Conservation (phyloP, 2,329 filamentous ascomycete species). For the Cytospora paraplurivora region DNA sequence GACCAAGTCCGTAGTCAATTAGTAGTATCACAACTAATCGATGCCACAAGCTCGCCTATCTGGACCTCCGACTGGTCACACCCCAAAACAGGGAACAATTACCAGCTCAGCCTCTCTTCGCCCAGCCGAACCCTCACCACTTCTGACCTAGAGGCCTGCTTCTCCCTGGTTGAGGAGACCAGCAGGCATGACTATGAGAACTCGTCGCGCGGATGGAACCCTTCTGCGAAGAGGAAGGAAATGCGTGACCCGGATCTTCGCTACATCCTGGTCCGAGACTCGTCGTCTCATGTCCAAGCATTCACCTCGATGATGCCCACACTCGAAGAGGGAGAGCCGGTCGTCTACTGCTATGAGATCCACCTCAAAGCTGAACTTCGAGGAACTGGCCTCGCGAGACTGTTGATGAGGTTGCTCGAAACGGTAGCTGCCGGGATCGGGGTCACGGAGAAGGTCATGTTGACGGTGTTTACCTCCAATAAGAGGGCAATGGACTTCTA, state of each 20-base stretch:
- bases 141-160: slow-evolving; percentile 55
- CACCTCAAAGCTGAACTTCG: slow-evolving; percentile 62
- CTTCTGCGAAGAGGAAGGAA: slow-evolving; percentile 61
- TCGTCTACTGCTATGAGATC: slow-evolving; percentile 79
- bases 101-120: slow-evolving; percentile 47
- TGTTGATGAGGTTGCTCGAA: slow-evolving; percentile 60
- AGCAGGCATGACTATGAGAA: slow-evolving; percentile 65
- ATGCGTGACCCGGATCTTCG: slow-evolving; percentile 69
- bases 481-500: slow-evolving; percentile 61
- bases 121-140: slow-evolving; percentile 42
- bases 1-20: neutral
- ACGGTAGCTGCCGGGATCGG: slow-evolving; percentile 55
- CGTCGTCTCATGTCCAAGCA: slow-evolving; percentile 43
- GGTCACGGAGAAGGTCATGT: slow-evolving; percentile 67
- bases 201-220: slow-evolving; percentile 66
- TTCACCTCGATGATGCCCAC: slow-evolving; percentile 75
- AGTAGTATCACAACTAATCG: neutral
- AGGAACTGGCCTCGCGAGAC: slow-evolving; percentile 63
- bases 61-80: slow-evolving; percentile 52
- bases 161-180: slow-evolving; percentile 61
- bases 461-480: slow-evolving; percentile 72
- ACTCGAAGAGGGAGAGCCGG: slow-evolving; percentile 64
- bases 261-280: slow-evolving; percentile 63
- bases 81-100: slow-evolving; percentile 45
- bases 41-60: slow-evolving; percentile 4